A percentile compares a stretch with the other conserved stretches of the same genome.
phyloP scores from a whole-genome alignment of 495 filamentous ascomycete species.

The Tuber umbilicatum region DNA sequence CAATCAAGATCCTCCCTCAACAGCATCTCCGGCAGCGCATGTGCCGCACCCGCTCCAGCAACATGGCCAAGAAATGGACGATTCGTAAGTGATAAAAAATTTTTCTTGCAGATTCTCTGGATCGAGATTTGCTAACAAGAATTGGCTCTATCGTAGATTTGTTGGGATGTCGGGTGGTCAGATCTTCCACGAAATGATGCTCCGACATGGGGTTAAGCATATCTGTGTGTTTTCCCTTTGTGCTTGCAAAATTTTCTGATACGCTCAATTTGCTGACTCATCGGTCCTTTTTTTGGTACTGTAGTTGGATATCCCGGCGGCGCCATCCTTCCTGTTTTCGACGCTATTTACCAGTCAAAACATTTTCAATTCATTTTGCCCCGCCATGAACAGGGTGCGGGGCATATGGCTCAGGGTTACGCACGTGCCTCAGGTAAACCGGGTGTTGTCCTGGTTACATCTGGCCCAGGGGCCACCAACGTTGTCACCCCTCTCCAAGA shows the following conservation, averaged over 20 bases:
- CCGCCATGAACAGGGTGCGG: slow-evolving; percentile 72
- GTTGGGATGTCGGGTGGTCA: slow-evolving; percentile 92
- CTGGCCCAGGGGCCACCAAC: slow-evolving; percentile 72
- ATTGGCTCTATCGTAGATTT: slow-evolving; percentile 55
- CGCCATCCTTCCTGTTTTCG: slow-evolving; percentile 76
- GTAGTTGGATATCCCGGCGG: slow-evolving; percentile 68
- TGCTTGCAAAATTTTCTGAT: slow-evolving; percentile 14
- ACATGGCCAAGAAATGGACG: slow-evolving; percentile 63
- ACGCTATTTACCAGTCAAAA: slow-evolving; percentile 73
- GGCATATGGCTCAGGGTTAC: slow-evolving; percentile 77
- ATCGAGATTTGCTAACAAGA: slow-evolving; percentile 20
- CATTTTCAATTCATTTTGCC: slow-evolving; percentile 75
- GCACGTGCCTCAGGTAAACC: slow-evolving; percentile 67
- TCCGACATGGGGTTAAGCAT: slow-evolving; percentile 82
- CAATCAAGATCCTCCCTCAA: slow-evolving; percentile 56
- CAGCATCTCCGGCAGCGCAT: slow-evolving; percentile 45
- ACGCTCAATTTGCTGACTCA: slow-evolving; percentile 19
- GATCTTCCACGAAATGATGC: slow-evolving; percentile 99
- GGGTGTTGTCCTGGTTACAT: slow-evolving; percentile 72
- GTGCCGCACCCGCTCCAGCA: slow-evolving; percentile 65
- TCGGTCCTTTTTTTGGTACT: slow-evolving; percentile 15
- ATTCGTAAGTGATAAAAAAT: slow-evolving; percentile 53
- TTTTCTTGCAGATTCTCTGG: slow-evolving; percentile 17
- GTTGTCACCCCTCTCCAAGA: slow-evolving; percentile 74
- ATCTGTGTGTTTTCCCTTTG: slow-evolving; percentile 58